Evolutionary conservation across 768 basidiomycete species (phyloP).

Genomic region (Hortiboletus campestris): DNA sequence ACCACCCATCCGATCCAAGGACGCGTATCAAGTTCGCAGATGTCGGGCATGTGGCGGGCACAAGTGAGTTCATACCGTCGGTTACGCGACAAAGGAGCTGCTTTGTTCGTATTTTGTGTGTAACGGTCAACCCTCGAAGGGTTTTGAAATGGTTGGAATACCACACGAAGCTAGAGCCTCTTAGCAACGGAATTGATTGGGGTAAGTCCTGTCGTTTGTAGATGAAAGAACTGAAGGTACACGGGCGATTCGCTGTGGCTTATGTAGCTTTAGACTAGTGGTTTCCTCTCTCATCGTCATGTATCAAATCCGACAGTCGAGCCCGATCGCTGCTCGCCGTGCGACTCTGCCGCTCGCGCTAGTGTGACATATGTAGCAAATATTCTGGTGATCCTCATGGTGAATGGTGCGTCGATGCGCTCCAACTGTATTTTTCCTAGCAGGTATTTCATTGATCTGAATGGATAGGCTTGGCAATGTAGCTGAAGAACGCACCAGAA

Average conservation of each 20-base stretch:
- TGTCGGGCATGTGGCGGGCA: conserved; percentile 84
- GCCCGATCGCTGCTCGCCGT: too few relatives aligned
- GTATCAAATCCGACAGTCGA: too few relatives aligned
- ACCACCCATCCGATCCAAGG: conserved; percentile 25
- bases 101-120: conserved; percentile 1
- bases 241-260: too few relatives aligned
- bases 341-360: too few relatives aligned
- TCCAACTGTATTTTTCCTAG: background rate
- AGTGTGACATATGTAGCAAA: conserved; percentile 55
- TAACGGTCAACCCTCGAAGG: too few relatives aligned
- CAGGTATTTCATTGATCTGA: background rate
- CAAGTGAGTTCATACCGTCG: conserved; percentile 55
- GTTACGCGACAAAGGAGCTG: background rate
- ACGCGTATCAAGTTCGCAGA: conserved; percentile 52
- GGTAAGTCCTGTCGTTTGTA: too few relatives aligned
- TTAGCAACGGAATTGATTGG: too few relatives aligned
- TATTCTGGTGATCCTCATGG: conserved; percentile 62
- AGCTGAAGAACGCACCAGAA: conserved; percentile 25
- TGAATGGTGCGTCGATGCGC: conserved; percentile 54
- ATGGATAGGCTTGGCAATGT: conserved; percentile 62
- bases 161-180: too few relatives aligned
- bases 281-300: too few relatives aligned
- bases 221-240: too few relatives aligned
- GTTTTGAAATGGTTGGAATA: too few relatives aligned
- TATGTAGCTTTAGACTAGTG: too few relatives aligned